Evolutionary conservation across 345 rosid species (phyloP).

Genomic region (Lumnitzera littorea): DNA sequence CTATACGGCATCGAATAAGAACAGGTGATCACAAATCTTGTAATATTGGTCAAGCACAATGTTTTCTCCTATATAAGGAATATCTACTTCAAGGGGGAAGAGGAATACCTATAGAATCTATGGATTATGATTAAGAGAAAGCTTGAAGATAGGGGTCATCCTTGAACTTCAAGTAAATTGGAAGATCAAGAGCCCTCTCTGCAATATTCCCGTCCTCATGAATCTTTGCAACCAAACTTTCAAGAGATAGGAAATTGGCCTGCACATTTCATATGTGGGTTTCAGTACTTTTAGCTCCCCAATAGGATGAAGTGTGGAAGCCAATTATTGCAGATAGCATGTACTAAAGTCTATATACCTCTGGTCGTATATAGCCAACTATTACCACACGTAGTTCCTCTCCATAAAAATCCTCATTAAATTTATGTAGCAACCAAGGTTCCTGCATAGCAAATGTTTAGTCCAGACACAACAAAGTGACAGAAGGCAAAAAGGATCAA

Average conservation of each 20-base stretch:
- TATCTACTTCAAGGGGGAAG: not conserved
- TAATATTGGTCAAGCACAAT: no score
- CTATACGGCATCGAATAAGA: no score
- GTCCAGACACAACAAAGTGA: not conserved
- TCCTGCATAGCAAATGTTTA: slow-evolving; percentile 35
- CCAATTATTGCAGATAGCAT: not conserved
- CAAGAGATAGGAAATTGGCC: slow-evolving; percentile 72
- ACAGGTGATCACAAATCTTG: no score
- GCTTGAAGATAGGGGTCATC: slow-evolving; percentile 41
- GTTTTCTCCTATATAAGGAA: no score
- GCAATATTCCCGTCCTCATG: slow-evolving; percentile 61
- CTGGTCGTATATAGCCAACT: slow-evolving; percentile 85
- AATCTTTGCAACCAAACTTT: slow-evolving; percentile 65
- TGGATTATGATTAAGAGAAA: not conserved
- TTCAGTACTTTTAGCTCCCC: not conserved
- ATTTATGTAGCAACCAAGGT: slow-evolving; percentile 91
- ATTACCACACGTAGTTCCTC: slow-evolving; percentile 72
- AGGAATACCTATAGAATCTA: not conserved
- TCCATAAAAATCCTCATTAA: slow-evolving; percentile 77
- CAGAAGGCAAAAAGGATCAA: not conserved
- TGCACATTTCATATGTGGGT: slow-evolving; percentile 15
- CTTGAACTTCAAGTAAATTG: slow-evolving; percentile 43
- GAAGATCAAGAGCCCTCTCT: slow-evolving; percentile 78
- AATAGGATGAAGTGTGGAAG: not conserved
- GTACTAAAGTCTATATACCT: slow-evolving; percentile 30